Evolutionary conservation across 2,329 filamentous ascomycete species (phyloP).

Genomic region (Coniochaeta sp.): DNA sequence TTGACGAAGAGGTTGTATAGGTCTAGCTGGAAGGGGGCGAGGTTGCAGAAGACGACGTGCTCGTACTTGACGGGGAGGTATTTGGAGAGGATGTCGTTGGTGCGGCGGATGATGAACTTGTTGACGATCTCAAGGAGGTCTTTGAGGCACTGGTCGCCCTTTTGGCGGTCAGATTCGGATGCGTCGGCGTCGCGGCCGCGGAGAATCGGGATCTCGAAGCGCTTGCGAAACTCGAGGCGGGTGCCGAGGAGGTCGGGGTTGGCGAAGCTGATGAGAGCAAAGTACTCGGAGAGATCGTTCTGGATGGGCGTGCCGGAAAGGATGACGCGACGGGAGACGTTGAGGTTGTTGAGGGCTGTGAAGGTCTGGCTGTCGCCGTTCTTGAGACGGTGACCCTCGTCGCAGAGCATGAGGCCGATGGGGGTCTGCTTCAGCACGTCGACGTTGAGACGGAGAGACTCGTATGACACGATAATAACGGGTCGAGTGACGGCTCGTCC

Average conservation of each 20-base stretch:
- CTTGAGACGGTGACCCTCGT: conserved; percentile 94
- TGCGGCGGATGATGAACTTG: conserved; percentile 96
- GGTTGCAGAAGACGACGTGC: conserved; percentile 95
- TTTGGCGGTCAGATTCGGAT: conserved; percentile 71
- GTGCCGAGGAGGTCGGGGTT: conserved; percentile 90
- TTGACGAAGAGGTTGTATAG: conserved; percentile 97
- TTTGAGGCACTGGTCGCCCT: conserved; percentile 73
- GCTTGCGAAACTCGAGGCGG: conserved; percentile 84
- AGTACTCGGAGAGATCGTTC: conserved; percentile 98
- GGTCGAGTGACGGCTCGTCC: conserved; percentile 87
- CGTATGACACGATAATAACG: conserved; percentile 96
- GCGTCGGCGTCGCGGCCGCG: conserved; percentile 87
- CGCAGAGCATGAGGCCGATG: conserved; percentile 89
- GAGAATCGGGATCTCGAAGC: conserved; percentile 87
- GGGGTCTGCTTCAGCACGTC: conserved; percentile 84
- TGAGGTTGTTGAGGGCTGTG: conserved; percentile 79
- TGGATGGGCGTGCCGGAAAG: conserved; percentile 96
- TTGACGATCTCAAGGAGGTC: conserved; percentile 85
- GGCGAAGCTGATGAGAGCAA: conserved; percentile 90
- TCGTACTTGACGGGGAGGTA: conserved; percentile 98
- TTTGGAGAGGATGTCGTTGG: conserved; percentile 96
- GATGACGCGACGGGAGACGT: conserved; percentile 87
- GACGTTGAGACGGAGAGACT: conserved; percentile 85
- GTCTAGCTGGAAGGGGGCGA: conserved; percentile 85
- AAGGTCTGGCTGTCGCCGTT: conserved; percentile 97